These are phyloP conservation scores for Fraxinus pennsylvanica DNA, from an alignment of 257 asterid genomes.

Conservation along the genomic window DNA sequence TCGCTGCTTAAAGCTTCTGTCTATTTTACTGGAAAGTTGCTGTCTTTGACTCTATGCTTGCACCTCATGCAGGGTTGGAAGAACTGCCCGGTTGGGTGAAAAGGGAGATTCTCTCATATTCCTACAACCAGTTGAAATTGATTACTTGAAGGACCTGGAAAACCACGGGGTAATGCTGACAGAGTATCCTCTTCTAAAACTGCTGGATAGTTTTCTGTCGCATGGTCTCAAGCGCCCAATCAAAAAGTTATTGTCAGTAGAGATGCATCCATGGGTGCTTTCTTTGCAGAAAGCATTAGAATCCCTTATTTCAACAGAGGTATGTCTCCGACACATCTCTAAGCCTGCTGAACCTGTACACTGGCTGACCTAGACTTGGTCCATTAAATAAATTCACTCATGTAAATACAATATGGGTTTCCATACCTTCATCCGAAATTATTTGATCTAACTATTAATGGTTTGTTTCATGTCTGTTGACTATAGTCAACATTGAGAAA, in stretches of 20 bases:
- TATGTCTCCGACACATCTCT: slow-evolving; percentile 23
- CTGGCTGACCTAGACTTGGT: neutral
- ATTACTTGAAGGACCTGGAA: slow-evolving; percentile 75
- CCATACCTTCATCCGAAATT: neutral
- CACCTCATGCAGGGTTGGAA: slow-evolving; percentile 74
- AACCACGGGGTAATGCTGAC: slow-evolving; percentile 69
- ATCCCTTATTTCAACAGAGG: slow-evolving; percentile 62
- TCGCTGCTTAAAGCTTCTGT: slow-evolving; percentile 5
- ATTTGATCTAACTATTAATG: slow-evolving; percentile 18
- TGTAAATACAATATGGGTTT: neutral
- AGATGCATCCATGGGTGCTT: slow-evolving; percentile 84
- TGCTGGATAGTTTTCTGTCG: slow-evolving; percentile 58
- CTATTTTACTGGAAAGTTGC: neutral
- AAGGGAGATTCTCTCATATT: slow-evolving; percentile 76
- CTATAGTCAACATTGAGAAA: slow-evolving; percentile 56
- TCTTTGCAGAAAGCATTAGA: slow-evolving; percentile 81
- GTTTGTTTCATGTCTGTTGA: slow-evolving; percentile 20
- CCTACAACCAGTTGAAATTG: slow-evolving; percentile 77
- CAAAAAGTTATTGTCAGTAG: slow-evolving; percentile 62
- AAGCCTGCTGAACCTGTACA: neutral
- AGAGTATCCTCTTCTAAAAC: slow-evolving; percentile 78
- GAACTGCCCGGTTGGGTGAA: slow-evolving; percentile 96
- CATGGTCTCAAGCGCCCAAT: slow-evolving; percentile 43
- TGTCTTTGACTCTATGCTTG: slow-evolving; percentile 18
- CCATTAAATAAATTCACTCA: neutral